Conservation (phyloP, 2,329 filamentous ascomycete genomes). For the Fusarium sp. region DNA sequence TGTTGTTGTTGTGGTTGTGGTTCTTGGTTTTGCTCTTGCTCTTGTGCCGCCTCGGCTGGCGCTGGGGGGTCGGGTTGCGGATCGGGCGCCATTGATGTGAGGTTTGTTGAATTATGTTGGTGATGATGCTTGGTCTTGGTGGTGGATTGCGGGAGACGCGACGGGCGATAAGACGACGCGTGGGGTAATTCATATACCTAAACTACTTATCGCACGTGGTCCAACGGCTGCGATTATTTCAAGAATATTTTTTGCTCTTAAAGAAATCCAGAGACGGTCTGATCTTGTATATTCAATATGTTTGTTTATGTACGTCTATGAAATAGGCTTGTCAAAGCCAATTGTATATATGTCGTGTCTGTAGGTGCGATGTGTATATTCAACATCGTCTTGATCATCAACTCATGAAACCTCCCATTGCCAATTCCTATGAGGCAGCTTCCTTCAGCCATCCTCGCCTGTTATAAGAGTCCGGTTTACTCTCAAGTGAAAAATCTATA, state of each 20-base stretch:
- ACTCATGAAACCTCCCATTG: conserved; percentile 10
- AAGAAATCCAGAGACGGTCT: background rate
- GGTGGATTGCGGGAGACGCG: conserved; percentile 41
- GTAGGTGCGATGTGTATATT: conserved; percentile 21
- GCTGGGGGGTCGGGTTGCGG: conserved; percentile 15
- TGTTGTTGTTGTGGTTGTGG: conserved; percentile 31
- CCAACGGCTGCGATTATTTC: background rate
- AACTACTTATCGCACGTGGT: conserved; percentile 42
- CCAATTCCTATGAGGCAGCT: conserved; percentile 21
- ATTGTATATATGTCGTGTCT: conserved; percentile 18
- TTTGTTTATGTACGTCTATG: conserved; percentile 35
- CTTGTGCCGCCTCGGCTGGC: conserved; percentile 6
- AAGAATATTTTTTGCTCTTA: background rate
- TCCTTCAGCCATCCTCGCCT: background rate
- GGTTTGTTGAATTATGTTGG: background rate
- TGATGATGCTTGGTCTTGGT: conserved; percentile 17
- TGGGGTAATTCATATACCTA: conserved; percentile 27
- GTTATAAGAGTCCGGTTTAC: conserved; percentile 10
- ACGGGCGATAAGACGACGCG: conserved; percentile 40
- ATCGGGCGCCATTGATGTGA: conserved; percentile 42
- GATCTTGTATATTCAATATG: conserved; percentile 10
- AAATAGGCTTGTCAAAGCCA: conserved; percentile 37
- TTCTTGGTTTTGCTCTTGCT: conserved; percentile 6
- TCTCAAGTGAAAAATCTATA: conserved; percentile 46
- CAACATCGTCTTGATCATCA: conserved; percentile 22